A percentile compares a stretch with the other conserved stretches of the same genome.
Conservation (phyloP, 2,329 filamentous ascomycete species). For the Arthrinium phaeospermum region DNA sequence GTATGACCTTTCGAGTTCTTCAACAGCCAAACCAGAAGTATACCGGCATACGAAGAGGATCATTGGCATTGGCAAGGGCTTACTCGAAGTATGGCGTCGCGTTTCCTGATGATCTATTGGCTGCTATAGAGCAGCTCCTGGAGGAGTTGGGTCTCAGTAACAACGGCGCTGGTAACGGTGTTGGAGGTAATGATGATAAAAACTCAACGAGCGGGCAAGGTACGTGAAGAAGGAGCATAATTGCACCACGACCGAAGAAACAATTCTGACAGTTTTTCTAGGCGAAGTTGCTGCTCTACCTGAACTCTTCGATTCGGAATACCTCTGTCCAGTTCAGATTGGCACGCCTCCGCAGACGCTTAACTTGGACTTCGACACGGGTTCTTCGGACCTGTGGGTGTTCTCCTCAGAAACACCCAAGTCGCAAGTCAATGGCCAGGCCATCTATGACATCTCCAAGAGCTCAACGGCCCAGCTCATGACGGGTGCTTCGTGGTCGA, state of each 20-base stretch:
- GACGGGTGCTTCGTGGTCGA: conserved; percentile 62
- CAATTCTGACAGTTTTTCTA: conserved; percentile 25
- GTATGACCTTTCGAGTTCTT: conserved; percentile 24
- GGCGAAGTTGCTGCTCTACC: conserved; percentile 26
- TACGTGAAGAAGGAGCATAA: neutral
- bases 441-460: conserved; percentile 63
- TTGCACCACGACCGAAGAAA: neutral
- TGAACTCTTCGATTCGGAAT: conserved; percentile 42
- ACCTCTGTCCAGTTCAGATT: conserved; percentile 68
- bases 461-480: conserved; percentile 63
- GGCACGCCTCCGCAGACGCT: conserved; percentile 70
- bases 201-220: conserved; percentile 3
- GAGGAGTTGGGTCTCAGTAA: conserved; percentile 20
- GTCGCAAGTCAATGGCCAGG: conserved; percentile 49
- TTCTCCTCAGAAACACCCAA: conserved; percentile 58
- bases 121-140: conserved; percentile 18
- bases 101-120: conserved; percentile 21
- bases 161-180: conserved; percentile 35
- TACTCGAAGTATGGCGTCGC: conserved; percentile 22
- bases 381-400: conserved; percentile 74
- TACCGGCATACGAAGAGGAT: conserved; percentile 19
- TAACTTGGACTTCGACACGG: conserved; percentile 72
- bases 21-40: conserved; percentile 22
- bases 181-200: neutral
- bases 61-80: conserved; percentile 20